Evolutionary conservation across 2,329 filamentous ascomycete genomes (phyloP), one percentile per base, ranked within the genome.

Genomic region (Lithohypha guttulata): DNA sequence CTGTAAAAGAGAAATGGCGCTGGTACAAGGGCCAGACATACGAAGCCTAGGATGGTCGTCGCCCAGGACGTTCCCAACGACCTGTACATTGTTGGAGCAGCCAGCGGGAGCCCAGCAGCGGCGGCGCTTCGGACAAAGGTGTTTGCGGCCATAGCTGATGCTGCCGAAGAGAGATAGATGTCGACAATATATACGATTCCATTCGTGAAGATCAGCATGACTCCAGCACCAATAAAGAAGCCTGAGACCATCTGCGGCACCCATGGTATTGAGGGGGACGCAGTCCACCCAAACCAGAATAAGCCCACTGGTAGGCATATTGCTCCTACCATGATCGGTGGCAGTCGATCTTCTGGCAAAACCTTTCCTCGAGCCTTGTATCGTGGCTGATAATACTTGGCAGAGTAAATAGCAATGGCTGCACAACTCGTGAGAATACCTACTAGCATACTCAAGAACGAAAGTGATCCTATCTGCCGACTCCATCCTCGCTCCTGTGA

Each of bases 141-240:
- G 30, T 48, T 48, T 10, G 34, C 47, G 30, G 48, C 41, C 19
- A 52, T 41, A 10, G 48, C 50, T 39, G 41, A 45, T 23, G 46
- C 42, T 1, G 48, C 42, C 26, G 38, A 39, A n/a, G 36, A 33
- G n/a, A 47, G 40, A 28, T 51, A 50, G 14, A 49, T 47, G 30
- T 51, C 49, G 2, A 55, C 44, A 23, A 49, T 38, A 26, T 50
- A 56, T 65, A 68, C 1, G 7, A 49, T 42, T 21, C 42, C 37
- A 18, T 42, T 44, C n/a, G 91, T 87, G 63, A 91, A 93, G 26
- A 82, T 75, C 3, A 77, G 69, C 9, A 75, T 78, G 52, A 87
- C 91, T 0, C 84, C 84, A 0, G 73, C 69, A 9, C 84, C 84
- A 51, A 91, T 93, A 0, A 79, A 80, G 4, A 93, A 70, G 1